Conservation (phyloP, 129 eudicot genomes). For the Lonicera japonica region DNA sequence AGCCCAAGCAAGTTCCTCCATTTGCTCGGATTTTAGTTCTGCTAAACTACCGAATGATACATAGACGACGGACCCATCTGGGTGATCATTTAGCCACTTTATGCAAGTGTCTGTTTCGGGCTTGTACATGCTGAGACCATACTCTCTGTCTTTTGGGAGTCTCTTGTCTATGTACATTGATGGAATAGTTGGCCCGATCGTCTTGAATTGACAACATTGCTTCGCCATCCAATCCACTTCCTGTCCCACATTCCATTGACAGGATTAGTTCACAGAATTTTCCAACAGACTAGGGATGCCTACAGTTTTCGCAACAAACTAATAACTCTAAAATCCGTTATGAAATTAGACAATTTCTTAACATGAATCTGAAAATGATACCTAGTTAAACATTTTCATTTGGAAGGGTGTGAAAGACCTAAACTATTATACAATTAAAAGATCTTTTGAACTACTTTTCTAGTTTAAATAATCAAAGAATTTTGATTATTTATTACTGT, state of each 20-base stretch:
- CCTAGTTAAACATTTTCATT: too few relatives aligned
- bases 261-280: too few relatives aligned
- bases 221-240: constrained; percentile 25
- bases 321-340: too few relatives aligned
- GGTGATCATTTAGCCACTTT: constrained; percentile 29
- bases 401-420: too few relatives aligned
- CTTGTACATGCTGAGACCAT: constrained; percentile 7
- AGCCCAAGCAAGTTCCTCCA: constrained; percentile 20
- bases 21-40: constrained; percentile 21
- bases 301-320: too few relatives aligned
- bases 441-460: too few relatives aligned
- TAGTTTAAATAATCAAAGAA: too few relatives aligned
- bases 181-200: constrained; percentile 34
- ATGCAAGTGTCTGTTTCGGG: constrained; percentile 25
- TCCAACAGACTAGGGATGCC: too few relatives aligned
- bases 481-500: too few relatives aligned
- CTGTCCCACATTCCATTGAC: background rate
- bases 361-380: too few relatives aligned
- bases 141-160: constrained; percentile 23
- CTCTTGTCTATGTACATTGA: constrained; percentile 31
- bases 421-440: too few relatives aligned
- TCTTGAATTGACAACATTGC: constrained; percentile 23
- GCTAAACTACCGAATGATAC: constrained; percentile 29
- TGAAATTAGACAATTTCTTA: too few relatives aligned
- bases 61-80: constrained; percentile 26